Base-by-base conservation (phyloP, 768 basidiomycete genomes). In the Mycena leptocephala region DNA sequence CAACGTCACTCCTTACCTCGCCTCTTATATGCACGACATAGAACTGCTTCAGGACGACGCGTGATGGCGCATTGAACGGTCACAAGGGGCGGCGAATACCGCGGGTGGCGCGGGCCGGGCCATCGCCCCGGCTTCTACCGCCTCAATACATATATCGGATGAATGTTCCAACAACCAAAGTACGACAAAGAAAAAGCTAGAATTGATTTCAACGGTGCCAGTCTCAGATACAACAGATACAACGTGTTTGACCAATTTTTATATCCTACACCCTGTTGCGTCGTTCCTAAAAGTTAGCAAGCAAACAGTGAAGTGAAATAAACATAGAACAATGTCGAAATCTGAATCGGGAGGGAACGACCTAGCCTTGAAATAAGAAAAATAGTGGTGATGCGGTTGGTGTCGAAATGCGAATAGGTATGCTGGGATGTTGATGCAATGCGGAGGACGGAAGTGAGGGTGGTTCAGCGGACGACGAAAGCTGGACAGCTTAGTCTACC, bases 391-490 rank as follows among this genome's bases (percentile, higher is more conserved):
- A 65, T 64, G 62, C 33, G 37, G 46, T 43, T 26, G 48, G 30
- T 22, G 48, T 43, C 24, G 48, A 48, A 39, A 26, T 46, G 18
- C 43, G 43, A 46, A 18, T 14, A 46, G 39, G 46, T 58, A 66
- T 41, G 62, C 33, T 63, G 56, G 37, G 26, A 67, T 65, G 41
- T 14, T 65, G 61, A 35, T 56, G 74, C 32, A 35, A 28, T 61
- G 58, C 46, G 14, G 81, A 30, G 8, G 91, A n/a, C n/a, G n/a
- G n/a, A 91, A 14, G 90, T 80, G 13, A 75, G 81, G 41, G 83
- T 84, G 28, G 75, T 81, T 26, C 78, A 82, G 76, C 89, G 89
- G 55, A 90, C 81, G 76, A 89, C 88, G 32, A 88, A 90, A 87
- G 90, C 26, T 28, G 35, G 41, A 8, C 86, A 87, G 5, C 87